These are phyloP conservation scores for Sclerospora graminicola DNA, from an alignment of 352 stramenopile genomes.

Conservation along the genomic window DNA sequence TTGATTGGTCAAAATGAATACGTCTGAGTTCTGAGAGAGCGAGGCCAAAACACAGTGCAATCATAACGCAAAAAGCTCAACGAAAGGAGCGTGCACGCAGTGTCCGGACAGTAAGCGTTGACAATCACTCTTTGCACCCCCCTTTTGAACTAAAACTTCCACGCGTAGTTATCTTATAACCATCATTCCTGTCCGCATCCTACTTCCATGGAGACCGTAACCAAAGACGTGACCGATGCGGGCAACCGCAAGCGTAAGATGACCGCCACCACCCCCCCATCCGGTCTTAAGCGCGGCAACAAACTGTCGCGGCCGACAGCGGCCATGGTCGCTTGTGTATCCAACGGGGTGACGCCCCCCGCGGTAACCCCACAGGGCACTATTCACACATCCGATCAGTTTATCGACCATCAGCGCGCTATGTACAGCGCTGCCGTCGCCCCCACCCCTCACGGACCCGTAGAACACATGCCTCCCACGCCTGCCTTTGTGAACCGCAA, in stretches of 20 bases:
- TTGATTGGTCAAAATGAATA: constrained; percentile 12
- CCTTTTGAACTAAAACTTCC: not conserved
- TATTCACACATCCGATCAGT: constrained; percentile 56
- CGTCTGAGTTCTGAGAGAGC: constrained; percentile 22
- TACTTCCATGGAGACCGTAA: constrained; percentile 15
- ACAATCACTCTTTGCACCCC: no score
- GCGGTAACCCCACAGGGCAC: constrained; percentile 27
- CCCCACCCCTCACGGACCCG: constrained; percentile 68
- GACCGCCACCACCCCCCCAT: constrained; percentile 28
- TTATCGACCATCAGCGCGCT: constrained; percentile 70
- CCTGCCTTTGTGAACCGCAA: constrained; percentile 65
- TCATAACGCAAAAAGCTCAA: constrained; percentile 24
- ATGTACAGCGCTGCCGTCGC: constrained; percentile 63
- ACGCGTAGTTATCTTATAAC: constrained; percentile 5
- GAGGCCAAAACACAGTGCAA: constrained; percentile 8
- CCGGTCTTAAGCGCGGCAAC: constrained; percentile 33
- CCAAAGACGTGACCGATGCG: constrained; percentile 20
- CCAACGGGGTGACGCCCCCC: constrained; percentile 28
- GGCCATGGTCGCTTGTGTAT: constrained; percentile 12
- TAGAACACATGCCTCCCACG: constrained; percentile 75
- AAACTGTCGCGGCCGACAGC: constrained; percentile 38
- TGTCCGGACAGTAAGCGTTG: constrained; percentile 5
- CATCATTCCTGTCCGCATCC: constrained; percentile 7
- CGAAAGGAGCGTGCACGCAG: constrained; percentile 3
- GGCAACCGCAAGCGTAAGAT: constrained; percentile 74